Base-by-base conservation (phyloP, 768 basidiomycete species). In the Lenzites betulinus region DNA sequence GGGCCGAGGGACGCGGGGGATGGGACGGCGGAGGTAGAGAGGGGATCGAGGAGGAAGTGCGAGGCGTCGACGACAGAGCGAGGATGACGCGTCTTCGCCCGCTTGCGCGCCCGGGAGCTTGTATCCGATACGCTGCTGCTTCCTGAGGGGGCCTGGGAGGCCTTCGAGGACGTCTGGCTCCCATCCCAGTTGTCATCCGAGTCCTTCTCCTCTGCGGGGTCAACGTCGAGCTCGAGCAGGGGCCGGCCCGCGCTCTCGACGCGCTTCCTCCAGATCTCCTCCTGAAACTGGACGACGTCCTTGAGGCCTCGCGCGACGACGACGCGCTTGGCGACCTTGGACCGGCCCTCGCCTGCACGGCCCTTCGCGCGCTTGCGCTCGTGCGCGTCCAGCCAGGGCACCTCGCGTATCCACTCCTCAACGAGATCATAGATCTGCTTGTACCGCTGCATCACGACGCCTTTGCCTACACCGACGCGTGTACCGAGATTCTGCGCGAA, bases 381-480 rank as follows among this genome's bases (percentile, higher is more conserved):
- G 61, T 85, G 86, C 47, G 83, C 80, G 62, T 84, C 80, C 12
- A 92, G 76, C 92, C 91, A 93, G 5, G 89, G 88, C 3, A 93
- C 78, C n/a, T 82, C 80, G 50, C 80, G 76, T 26, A 85, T 81
- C 79, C 84, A 85, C 56, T 78, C 74, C 36, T 80, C 80, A 33
- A 92, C 73, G 56, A 81, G 73, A 66, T 88, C 84, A 67, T 86
- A 85, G 28, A 90, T 70, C 38, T 76, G 64, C 70, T 85, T 88
- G 74, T 93, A 93, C 3, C 89, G 84, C 28, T 81, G 75, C 82
- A 90, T 84, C 26, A 91, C 81, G 47, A 82, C 78, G 30, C 77
- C 75, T 54, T 83, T 81, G 16, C 79, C 76, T 38, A 80, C 75
- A 36, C 81, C 78, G 63, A 82, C 77, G 42, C 81, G 80, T 25